Percentiles rank a stretch among this genome's conserved stretches.
Evolutionary conservation across 768 basidiomycete species (phyloP).

Genomic region (Rhodotorula babjevae): DNA sequence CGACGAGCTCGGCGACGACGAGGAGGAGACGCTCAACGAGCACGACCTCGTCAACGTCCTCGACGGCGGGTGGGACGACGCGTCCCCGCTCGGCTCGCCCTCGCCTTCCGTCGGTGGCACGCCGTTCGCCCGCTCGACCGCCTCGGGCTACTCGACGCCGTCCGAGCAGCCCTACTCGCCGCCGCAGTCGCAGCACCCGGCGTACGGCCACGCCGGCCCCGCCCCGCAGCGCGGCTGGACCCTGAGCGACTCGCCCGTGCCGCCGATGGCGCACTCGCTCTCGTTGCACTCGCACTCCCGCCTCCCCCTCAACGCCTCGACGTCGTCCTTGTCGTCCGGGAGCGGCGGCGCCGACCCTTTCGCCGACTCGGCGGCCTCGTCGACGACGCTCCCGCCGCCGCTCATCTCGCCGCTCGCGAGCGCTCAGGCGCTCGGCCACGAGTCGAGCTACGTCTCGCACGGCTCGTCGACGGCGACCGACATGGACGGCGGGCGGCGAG

Average conservation of each 20-base stretch:
- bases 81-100: neutral
- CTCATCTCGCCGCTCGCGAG: conserved; percentile 2
- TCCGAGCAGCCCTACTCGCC: conserved; percentile 11
- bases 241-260: neutral
- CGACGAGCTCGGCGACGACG: conserved; percentile 26
- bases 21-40: conserved; percentile 30
- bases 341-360: neutral
- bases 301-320: neutral
- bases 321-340: neutral
- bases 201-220: neutral
- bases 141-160: conserved; percentile 32
- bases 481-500: neutral
- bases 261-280: neutral
- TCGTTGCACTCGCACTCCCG: neutral
- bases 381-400: neutral
- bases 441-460: neutral
- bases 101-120: neutral
- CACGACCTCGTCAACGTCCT: conserved; percentile 37
- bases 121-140: neutral
- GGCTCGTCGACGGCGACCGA: neutral
- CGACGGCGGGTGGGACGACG: conserved; percentile 33
- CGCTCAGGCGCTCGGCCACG: neutral
- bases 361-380: neutral
- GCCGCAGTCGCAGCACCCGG: no score
- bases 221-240: conserved; percentile 2